Evolutionary conservation across 2,329 filamentous ascomycete species (phyloP), one percentile per base, ranked within the genome.

Genomic region (Penicillium psychrosexuale): DNA sequence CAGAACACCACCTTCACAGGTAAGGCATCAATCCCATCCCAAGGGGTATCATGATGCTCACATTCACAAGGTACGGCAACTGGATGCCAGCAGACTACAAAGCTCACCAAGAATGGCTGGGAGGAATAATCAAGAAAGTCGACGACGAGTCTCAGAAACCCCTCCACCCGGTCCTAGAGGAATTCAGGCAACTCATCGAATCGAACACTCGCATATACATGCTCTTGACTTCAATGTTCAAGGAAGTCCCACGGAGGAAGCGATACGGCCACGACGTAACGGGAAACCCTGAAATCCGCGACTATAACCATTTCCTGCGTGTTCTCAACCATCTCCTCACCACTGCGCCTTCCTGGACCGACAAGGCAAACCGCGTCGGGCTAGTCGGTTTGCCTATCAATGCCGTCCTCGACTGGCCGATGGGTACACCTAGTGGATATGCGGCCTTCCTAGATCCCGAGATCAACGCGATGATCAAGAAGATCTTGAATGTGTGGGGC

Each of bases 101-200:
- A 36, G 74, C 84, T 9, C 84, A 88, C 68, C 79, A 77, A 52
- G 79, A 83, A 68, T 90, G 83, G 83, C 79, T 90, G n/a, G 73
- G 74, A 8, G 76, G 76, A 13, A 76, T 83, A 19, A 78, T 86
- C 40, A 70, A 80, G 8, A 75, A 85, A 38, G 80, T 84, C 22
- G 81, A 85, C 61, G 69, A 75, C 15, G 65, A 71, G 22, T 24
- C 22, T 5, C 65, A 72, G 5, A 72, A 80, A 60, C 69, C 79
- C 2, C 75, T 89, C 0, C 78, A 81, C 12, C 85, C 85, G 0
- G 84, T 84, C 0, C 70, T 90, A 0, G 63, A 80, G 58, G 86
- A 89, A 59, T 88, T 90, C 74, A 78, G 84, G 65, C 69, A 81
- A 1, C 73, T 89, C 24, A 89, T 90, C 58, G 86, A 90, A 68